phyloP scores from a whole-genome alignment of 2,329 filamentous ascomycete species.

The Stagonosporopsis tanaceti region DNA sequence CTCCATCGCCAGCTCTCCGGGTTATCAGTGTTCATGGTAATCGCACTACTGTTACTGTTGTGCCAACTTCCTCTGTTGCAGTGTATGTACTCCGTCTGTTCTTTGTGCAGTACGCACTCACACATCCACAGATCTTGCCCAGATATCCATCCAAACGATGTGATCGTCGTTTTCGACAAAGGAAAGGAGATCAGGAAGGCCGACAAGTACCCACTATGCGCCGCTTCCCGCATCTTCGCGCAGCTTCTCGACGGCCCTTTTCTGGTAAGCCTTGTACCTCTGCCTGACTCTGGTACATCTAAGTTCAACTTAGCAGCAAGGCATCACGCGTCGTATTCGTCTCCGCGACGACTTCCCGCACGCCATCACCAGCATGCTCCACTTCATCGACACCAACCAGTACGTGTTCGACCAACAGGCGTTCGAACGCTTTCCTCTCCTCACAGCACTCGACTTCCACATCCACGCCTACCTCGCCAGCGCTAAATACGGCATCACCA shows the following conservation, averaged over 20 bases:
- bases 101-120: background rate
- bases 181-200: conserved; percentile 25
- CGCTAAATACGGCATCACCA: conserved; percentile 29
- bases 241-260: conserved; percentile 22
- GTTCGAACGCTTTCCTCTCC: conserved; percentile 18
- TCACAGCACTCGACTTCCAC: conserved; percentile 36
- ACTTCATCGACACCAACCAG: conserved; percentile 28
- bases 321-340: conserved; percentile 19
- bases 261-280: conserved; percentile 6
- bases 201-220: conserved; percentile 26
- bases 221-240: conserved; percentile 27
- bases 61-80: conserved; percentile 12
- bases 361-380: conserved; percentile 28
- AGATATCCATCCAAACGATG: conserved; percentile 20
- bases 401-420: conserved; percentile 28
- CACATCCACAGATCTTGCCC: conserved; percentile 15
- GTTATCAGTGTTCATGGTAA: background rate
- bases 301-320: background rate
- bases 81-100: conserved; percentile 9
- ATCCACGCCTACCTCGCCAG: conserved; percentile 36
- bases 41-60: conserved; percentile 19
- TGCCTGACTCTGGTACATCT: background rate
- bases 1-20: background rate
- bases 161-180: conserved; percentile 29
- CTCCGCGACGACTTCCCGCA: conserved; percentile 34